Evolutionary conservation across 1,284 basidiomycete genomes (phyloP).

Genomic region (Marasmius fiardii): DNA sequence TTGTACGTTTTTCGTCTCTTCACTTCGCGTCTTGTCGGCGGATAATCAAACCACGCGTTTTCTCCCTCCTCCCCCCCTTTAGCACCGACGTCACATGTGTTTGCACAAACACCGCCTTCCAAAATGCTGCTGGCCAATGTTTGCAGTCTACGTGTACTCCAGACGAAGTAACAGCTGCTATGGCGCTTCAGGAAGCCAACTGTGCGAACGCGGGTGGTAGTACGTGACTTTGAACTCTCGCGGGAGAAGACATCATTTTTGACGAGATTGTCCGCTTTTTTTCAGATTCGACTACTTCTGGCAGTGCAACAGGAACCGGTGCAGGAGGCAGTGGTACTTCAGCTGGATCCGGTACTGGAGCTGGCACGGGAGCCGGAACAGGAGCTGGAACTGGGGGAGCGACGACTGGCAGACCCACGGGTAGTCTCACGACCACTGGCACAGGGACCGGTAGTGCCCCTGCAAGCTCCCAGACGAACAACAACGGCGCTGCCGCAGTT

Average conservation of each 20-base stretch:
- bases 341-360: no score
- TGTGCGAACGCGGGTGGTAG: background rate
- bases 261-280: no score
- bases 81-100: background rate
- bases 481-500: background rate
- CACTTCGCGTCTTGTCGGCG: background rate
- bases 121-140: background rate
- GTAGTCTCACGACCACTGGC: no score
- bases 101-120: conserved; percentile 1
- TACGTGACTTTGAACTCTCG: background rate
- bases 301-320: no score
- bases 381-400: no score
- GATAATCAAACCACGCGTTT: background rate
- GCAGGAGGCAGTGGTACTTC: no score
- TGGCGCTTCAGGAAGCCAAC: background rate
- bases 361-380: no score
- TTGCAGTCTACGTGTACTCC: background rate
- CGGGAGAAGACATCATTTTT: no score
- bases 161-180: background rate
- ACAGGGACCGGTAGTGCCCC: background rate
- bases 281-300: no score
- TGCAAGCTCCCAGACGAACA: background rate
- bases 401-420: no score
- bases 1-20: background rate
- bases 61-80: background rate